Conservation (phyloP, 2,329 filamentous ascomycete species). For the Aspergillus uvarum region DNA sequence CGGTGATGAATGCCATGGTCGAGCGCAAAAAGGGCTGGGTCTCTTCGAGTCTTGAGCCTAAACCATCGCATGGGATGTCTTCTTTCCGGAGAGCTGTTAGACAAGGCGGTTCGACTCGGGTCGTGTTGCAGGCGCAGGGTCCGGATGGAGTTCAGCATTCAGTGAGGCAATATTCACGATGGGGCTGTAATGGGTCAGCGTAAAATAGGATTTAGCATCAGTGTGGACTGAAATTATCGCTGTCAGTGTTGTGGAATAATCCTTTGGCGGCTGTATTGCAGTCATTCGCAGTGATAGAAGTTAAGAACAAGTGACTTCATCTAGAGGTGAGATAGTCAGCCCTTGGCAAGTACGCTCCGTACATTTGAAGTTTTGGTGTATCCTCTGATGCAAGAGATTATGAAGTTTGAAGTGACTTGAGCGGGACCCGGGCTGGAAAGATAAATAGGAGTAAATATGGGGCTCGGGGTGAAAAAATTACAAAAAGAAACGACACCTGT, state of each 20-base stretch:
- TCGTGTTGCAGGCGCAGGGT: not conserved
- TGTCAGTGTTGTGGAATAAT: not conserved
- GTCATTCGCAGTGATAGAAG: not conserved
- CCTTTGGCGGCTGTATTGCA: not conserved
- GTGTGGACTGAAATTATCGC: too few species aligned
- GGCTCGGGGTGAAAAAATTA: not conserved
- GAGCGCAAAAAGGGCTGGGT: not conserved
- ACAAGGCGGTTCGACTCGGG: not conserved
- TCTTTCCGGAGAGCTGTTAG: not conserved
- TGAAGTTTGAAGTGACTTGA: not conserved
- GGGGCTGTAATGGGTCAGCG: not conserved
- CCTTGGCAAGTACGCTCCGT: too few species aligned
- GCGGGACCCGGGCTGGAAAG: not conserved
- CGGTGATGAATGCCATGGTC: not conserved
- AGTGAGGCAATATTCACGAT: not conserved
- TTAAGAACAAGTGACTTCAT: not conserved
- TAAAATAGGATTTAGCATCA: not conserved
- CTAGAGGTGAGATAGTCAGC: too few species aligned
- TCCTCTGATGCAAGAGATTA: too few species aligned
- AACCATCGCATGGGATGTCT: not conserved
- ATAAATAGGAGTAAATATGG: not conserved
- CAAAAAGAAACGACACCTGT: conserved; percentile 1
- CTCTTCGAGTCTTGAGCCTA: not conserved
- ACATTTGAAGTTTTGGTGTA: too few species aligned
- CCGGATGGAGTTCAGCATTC: not conserved